phyloP scores from a whole-genome alignment of 352 stramenopile genomes.

The Aphanomyces stellatus region DNA sequence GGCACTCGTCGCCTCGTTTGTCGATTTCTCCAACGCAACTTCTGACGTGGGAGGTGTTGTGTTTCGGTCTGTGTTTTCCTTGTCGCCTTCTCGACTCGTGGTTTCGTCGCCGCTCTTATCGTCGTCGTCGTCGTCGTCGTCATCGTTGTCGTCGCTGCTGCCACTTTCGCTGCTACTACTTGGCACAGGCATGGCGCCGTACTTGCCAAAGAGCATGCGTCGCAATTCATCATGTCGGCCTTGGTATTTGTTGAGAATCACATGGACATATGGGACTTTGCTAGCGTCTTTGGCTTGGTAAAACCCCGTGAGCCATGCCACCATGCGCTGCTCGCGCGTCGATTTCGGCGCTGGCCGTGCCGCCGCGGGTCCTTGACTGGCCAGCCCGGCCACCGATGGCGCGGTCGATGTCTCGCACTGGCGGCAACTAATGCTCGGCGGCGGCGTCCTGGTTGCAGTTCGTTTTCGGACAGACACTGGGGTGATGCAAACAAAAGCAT shows the following conservation, averaged over 20 bases:
- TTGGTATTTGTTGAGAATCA: slow-evolving; percentile 48
- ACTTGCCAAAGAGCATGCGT: slow-evolving; percentile 40
- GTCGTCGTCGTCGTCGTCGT: neutral
- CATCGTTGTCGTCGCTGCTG: neutral
- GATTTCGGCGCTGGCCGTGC: neutral
- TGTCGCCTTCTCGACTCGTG: slow-evolving; percentile 9
- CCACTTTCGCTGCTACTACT: neutral
- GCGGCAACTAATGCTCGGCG: too few relatives aligned
- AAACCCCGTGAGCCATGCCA: slow-evolving; percentile 37
- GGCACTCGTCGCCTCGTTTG: slow-evolving; percentile 19
- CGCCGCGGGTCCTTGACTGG: neutral
- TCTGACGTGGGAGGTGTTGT: slow-evolving; percentile 23
- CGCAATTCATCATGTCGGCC: slow-evolving; percentile 48
- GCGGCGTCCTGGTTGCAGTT: too few relatives aligned
- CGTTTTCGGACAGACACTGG: neutral
- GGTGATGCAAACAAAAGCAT: neutral
- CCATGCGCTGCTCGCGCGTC: neutral
- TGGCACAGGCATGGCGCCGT: slow-evolving; percentile 25
- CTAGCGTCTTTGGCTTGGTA: slow-evolving; percentile 36
- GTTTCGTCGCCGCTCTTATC: too few relatives aligned
- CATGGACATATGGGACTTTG: slow-evolving; percentile 47
- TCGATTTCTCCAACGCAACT: too few relatives aligned
- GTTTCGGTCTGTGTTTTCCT: slow-evolving; percentile 11
- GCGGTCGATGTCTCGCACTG: too few relatives aligned
- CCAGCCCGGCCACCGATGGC: too few relatives aligned